Base-by-base conservation (phyloP, 176 grass and related monocot genomes). In the Ensete glaucum region DNA sequence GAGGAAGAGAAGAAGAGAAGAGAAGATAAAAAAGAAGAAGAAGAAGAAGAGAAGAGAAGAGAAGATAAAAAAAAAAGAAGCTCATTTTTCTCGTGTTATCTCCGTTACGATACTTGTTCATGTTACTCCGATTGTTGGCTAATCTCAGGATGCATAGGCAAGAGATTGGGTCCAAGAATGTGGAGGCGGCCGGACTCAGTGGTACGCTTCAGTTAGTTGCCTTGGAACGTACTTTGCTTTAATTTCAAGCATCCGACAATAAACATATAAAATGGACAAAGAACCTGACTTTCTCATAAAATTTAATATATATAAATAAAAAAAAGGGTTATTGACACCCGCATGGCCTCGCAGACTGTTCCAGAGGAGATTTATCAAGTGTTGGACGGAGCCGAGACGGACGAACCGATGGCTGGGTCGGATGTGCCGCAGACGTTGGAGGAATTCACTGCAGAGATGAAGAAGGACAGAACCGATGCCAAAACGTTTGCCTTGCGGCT, bases 401-500 rank as follows among this genome's bases (percentile, higher is more conserved):
- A 64, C 1, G 54, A 73, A 21, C 22, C 54, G n/a, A 53, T 17
- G 48, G 11, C 14, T 17, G 78, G 14, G 52, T 80, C 49, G 2
- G 56, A 80, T 54, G 69, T 80, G 1, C 78, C 78, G 25, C 78
- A 80, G 69, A 63, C 78, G 0, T 23, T 80, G 10, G 22, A 73
- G 15, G 78, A 80, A 21, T 80, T 80, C 55, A 23, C 73, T 12
- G 16, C 43, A 9, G 78, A 80, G 69, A 80, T 73, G 78, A 80
- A 80, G 68, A 80, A 1, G 57, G 53, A 73, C 9, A 52, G 14
- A 80, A 73, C 78, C 17, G 78, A 80, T 43, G 78, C 78, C 21
- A 80, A 65, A 80, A 64, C 78, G 11, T 80, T 80, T 20, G 78
- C 78, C 20, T 52, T 62, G 50, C 52, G 69, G 49, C 78, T 80